Base-by-base conservation (phyloP, 2,329 filamentous ascomycete species). In the Colletotrichum tanaceti region DNA sequence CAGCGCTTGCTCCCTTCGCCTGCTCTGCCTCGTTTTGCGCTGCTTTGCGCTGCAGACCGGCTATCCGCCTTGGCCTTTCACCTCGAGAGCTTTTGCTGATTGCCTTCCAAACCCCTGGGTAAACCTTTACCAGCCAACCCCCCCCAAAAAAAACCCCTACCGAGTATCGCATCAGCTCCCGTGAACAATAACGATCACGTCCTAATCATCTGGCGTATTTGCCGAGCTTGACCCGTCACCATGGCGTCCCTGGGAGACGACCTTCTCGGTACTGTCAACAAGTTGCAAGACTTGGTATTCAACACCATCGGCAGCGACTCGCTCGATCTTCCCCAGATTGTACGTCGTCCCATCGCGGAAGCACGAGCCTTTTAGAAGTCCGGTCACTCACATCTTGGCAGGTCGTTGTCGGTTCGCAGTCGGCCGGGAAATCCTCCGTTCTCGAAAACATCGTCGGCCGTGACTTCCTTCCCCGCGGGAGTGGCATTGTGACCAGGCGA, bases 241-340 rank as follows among this genome's bases (percentile, higher is more conserved):
- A 99, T 98, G 96, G 92, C 96, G 79, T 90, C 95, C 77, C 90
- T 99, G 76, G 95, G 96, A 78, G 96, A 99, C 82, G 94, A 99
- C 82, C 86, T 99, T 82, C 89, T 99, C 79, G 90, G 89, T 75
- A 97, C 94, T 73, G 96, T 99, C 84, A 99, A 99, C 86, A 97
- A 97, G 86, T 87, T 99, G 77, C 96, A 99, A 82, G 96, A 98
- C 82, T 84, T 99, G 77, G 96, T 99, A 77, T 99, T 99, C 86
- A 99, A 99, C 84, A 99, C 96, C 74, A 99, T 99, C 81, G 96
- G 96, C 82, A 98, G 94, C 85, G 96, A 99, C 81, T 98, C 95
- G 61, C 88, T 99, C 70, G 96, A 99, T 82, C 85, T 99, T 66
- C 96, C 96, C 68, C 96, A 99, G 84, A 99, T 99, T 87, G 96